Percentiles rank a stretch among this genome's conserved stretches.
phyloP scores from a whole-genome alignment of 2,329 filamentous ascomycete genomes.

The Emmonsiellopsis sp. region DNA sequence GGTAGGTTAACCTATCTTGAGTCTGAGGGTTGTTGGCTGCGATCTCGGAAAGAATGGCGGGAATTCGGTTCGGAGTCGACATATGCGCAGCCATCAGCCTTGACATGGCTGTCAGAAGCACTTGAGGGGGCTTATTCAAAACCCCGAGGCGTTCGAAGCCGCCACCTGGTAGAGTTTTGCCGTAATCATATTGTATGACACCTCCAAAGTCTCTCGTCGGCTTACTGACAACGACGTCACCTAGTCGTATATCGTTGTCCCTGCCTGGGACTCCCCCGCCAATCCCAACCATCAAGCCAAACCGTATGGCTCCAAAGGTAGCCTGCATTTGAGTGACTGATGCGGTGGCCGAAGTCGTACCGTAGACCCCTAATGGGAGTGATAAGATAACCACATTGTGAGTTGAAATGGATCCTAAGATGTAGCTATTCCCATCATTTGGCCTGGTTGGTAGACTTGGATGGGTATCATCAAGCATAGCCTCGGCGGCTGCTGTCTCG shows the following conservation, averaged over 20 bases:
- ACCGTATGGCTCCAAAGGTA: slow-evolving; percentile 11
- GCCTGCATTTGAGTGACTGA: slow-evolving; percentile 12
- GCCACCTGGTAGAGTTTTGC: slow-evolving; percentile 2
- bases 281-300: slow-evolving; percentile 15
- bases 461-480: slow-evolving; percentile 11
- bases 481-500: slow-evolving; percentile 5
- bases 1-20: background rate
- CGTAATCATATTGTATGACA: slow-evolving; percentile 9
- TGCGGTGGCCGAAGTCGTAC: slow-evolving; percentile 9
- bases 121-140: slow-evolving; percentile 7
- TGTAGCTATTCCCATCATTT: slow-evolving; percentile 14
- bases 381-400: slow-evolving; percentile 16
- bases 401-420: slow-evolving; percentile 13
- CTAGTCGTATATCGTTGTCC: slow-evolving; percentile 13
- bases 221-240: slow-evolving; percentile 14
- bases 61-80: slow-evolving; percentile 10
- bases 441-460: background rate
- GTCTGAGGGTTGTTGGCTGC: slow-evolving; percentile 5
- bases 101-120: slow-evolving; percentile 9
- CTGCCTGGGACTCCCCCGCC: slow-evolving; percentile 14
- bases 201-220: slow-evolving; percentile 7
- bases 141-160: slow-evolving; percentile 1
- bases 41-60: slow-evolving; percentile 3
- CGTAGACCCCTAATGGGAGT: slow-evolving; percentile 12
- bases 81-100: slow-evolving; percentile 7